These are phyloP conservation scores for Fusarium armeniacum DNA, from an alignment of 2,329 filamentous ascomycete genomes.

Conservation along the genomic window DNA sequence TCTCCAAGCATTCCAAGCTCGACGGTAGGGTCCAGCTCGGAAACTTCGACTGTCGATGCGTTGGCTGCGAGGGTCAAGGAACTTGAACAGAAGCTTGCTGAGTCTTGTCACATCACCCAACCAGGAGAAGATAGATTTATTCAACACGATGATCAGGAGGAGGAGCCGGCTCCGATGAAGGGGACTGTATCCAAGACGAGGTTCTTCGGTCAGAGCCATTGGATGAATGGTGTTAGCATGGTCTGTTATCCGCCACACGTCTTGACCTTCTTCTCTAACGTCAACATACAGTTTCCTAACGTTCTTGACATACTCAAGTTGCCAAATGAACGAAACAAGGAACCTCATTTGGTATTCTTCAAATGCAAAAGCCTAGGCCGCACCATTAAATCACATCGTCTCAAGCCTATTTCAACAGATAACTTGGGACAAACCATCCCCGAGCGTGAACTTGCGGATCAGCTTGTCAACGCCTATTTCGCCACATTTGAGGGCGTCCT, in stretches of 20 bases:
- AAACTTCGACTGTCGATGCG: constrained; percentile 50
- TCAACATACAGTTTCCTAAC: constrained; percentile 50
- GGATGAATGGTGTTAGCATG: constrained; percentile 61
- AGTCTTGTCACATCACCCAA: constrained; percentile 45
- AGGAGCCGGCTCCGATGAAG: constrained; percentile 43
- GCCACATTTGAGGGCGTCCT: constrained; percentile 69
- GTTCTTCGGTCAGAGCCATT: constrained; percentile 65
- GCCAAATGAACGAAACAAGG: constrained; percentile 48
- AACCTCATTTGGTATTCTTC: constrained; percentile 53
- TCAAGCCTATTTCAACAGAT: constrained; percentile 53
- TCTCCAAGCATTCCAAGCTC: constrained; percentile 50
- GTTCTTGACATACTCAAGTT: constrained; percentile 49
- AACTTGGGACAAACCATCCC: constrained; percentile 59
- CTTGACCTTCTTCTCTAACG: constrained; percentile 7
- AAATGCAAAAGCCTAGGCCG: constrained; percentile 60
- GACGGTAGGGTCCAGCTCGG: constrained; percentile 47
- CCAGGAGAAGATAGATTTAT: constrained; percentile 34
- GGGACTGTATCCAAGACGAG: constrained; percentile 60
- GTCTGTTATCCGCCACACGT: constrained; percentile 50
- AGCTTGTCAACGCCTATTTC: constrained; percentile 67
- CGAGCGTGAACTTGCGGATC: constrained; percentile 59
- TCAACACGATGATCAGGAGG: constrained; percentile 1
- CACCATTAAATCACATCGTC: constrained; percentile 59
- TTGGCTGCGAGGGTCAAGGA: constrained; percentile 58
- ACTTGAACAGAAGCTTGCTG: constrained; percentile 60